phyloP scores from a whole-genome alignment of 2,329 filamentous ascomycete species.

The Knoxdaviesia capensis region DNA sequence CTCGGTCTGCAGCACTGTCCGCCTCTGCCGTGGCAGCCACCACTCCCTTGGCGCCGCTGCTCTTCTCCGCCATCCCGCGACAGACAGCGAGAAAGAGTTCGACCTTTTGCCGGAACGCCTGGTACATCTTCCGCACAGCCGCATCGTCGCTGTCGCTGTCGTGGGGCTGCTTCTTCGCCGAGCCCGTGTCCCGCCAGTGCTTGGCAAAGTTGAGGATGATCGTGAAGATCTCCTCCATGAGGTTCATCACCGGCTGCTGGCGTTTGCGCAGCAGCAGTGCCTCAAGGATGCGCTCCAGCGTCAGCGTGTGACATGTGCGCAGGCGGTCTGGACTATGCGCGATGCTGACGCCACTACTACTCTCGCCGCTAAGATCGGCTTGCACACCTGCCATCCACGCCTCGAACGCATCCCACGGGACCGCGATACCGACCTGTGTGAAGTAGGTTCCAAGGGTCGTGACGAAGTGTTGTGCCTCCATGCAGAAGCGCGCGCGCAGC shows the following conservation, averaged over 20 bases:
- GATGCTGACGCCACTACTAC: conserved; percentile 22
- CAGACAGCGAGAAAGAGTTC: conserved; percentile 57
- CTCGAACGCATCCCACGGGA: conserved; percentile 55
- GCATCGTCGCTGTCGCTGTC: conserved; percentile 6
- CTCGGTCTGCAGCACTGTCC: too few species aligned
- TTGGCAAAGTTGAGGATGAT: conserved; percentile 54
- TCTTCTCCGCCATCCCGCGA: conserved; percentile 45
- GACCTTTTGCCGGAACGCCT: conserved; percentile 48
- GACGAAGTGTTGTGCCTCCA: conserved; percentile 67
- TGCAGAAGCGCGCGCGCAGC: conserved; percentile 37
- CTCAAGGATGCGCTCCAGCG: conserved; percentile 57
- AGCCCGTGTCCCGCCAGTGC: conserved; percentile 14
- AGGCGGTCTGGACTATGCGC: conserved; percentile 45
- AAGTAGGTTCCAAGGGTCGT: conserved; percentile 55
- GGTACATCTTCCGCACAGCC: conserved; percentile 30
- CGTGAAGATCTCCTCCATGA: conserved; percentile 60
- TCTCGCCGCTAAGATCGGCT: conserved; percentile 24
- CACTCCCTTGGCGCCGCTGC: too few species aligned
- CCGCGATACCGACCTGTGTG: conserved; percentile 55
- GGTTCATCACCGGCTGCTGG: conserved; percentile 49
- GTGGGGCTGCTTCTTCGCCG: conserved; percentile 11
- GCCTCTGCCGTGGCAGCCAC: too few species aligned
- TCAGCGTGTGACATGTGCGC: conserved; percentile 47
- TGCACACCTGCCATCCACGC: conserved; percentile 44
- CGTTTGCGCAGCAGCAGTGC: conserved; percentile 53